Conservation (phyloP, 179 eudicot species). For the Silene noctiflora region DNA sequence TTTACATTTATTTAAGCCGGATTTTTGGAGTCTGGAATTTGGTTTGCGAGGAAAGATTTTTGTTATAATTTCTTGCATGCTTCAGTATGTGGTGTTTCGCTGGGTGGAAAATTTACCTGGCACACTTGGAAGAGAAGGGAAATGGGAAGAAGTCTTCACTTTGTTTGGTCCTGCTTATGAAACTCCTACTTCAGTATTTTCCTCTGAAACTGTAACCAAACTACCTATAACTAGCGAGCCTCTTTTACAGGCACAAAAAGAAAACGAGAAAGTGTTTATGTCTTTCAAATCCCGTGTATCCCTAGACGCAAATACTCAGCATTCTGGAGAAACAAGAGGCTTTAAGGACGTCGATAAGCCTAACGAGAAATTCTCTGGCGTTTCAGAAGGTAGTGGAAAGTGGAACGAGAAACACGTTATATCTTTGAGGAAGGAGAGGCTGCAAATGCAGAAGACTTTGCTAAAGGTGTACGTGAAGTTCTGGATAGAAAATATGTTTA, state of each 20-base stretch:
- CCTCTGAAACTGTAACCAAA: constrained; percentile 6
- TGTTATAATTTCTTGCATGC: constrained; percentile 85
- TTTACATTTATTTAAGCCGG: constrained; percentile 54
- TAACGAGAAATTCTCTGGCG: constrained; percentile 47
- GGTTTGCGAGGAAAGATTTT: constrained; percentile 81
- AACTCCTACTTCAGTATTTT: constrained; percentile 15
- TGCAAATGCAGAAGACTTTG: constrained; percentile 75
- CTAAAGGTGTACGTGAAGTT: constrained; percentile 80
- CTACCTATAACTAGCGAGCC: constrained; percentile 38
- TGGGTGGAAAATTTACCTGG: constrained; percentile 81
- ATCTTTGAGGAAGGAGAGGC: constrained; percentile 74
- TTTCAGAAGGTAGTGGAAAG: constrained; percentile 73
- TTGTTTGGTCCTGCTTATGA: constrained; percentile 57
- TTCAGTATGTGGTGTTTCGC: constrained; percentile 83
- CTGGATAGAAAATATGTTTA: constrained; percentile 91
- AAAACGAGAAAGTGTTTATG: constrained; percentile 33
- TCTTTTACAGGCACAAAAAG: constrained; percentile 37
- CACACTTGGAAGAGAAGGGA: constrained; percentile 36
- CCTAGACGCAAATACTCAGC: constrained; percentile 23
- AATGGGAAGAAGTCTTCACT: constrained; percentile 91
- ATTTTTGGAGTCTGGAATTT: constrained; percentile 83
- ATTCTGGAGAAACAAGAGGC: constrained; percentile 34
- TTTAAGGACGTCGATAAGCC: constrained; percentile 33
- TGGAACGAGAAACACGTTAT: constrained; percentile 74
- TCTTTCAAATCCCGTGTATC: constrained; percentile 26